Evolutionary conservation across 176 grass and related monocot genomes (phyloP), one percentile per base, ranked within the genome.

Genomic region (Oryza nivara): DNA sequence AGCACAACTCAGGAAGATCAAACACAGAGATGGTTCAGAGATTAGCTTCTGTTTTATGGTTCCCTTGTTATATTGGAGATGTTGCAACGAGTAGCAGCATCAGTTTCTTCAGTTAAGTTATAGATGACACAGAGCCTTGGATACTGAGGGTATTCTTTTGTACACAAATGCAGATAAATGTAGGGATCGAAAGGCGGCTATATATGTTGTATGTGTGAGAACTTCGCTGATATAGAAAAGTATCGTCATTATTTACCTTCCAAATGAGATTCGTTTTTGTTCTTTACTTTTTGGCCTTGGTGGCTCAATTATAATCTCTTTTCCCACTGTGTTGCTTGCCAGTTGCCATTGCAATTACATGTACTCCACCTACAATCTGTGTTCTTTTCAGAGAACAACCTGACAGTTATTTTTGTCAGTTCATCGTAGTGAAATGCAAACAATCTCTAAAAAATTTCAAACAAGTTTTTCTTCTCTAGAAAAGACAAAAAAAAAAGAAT

Each of bases 101-200:
- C 63, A 41, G 35, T 80, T 83, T 84, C 64, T 84, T 76, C 65
- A 84, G 45, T 76, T 84, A 91, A 87, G 65, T 84, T 84, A 80
- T 71, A 91, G 80, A 84, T 87, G 63, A 80, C 84, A 90, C 77
- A 70, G 64, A 65, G 65, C 60, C 85, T 87, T 65, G 75, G 78
- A 49, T 70, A 58, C 78, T 45, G 72, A 72, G 77, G 78, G 28
- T 76, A 90, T 90, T 91, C 85, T 91, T 91, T 91, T 87, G 89
- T 91, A 91, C 65, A 91, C 89, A 91, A 91, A 30, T 66, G 85
- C 75, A 87, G 80, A 83, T 87, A 84, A 84, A 87, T 80, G 65
- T 87, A 56, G 87, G 89, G 80, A 54, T 80, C 41, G 80, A 87
- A 84, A 65, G 63, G 81, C 17, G 76, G 44, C 67, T 80, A 87